Evolutionary conservation across 2,329 filamentous ascomycete genomes (phyloP).

Genomic region (Colletotrichum sp.): DNA sequence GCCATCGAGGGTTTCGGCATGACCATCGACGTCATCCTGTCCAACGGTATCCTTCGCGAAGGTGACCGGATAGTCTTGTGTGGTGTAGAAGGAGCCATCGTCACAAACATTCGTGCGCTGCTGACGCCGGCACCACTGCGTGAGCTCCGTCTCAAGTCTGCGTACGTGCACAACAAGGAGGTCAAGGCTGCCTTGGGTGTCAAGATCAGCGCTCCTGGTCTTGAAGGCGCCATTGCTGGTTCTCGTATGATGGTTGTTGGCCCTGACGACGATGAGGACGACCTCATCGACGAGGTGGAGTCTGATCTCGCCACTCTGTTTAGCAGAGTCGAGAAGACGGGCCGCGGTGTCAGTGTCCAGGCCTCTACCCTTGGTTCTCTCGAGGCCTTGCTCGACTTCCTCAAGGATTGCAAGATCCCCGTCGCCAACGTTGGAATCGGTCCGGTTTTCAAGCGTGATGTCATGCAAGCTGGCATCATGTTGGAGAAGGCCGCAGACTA

Average conservation of each 20-base stretch:
- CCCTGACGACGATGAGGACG: slow-evolving; percentile 94
- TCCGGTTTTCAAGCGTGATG: slow-evolving; percentile 96
- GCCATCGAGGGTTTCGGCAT: slow-evolving; percentile 98
- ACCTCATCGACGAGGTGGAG: slow-evolving; percentile 96
- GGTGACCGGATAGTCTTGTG: slow-evolving; percentile 95
- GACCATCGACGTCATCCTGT: slow-evolving; percentile 96
- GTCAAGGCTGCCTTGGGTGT: slow-evolving; percentile 98
- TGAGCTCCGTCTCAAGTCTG: slow-evolving; percentile 92
- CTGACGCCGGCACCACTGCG: slow-evolving; percentile 92
- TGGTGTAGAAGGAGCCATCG: slow-evolving; percentile 94
- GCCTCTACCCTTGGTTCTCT: slow-evolving; percentile 96
- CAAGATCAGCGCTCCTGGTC: slow-evolving; percentile 95
- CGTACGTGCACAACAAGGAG: slow-evolving; percentile 98
- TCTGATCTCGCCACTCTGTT: slow-evolving; percentile 90
- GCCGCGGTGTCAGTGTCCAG: slow-evolving; percentile 95
- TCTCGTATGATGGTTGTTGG: slow-evolving; percentile 94
- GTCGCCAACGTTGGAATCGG: slow-evolving; percentile 97
- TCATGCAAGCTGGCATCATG: slow-evolving; percentile 96
- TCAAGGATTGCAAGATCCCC: slow-evolving; percentile 94
- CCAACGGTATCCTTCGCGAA: slow-evolving; percentile 93
- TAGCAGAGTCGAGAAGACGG: slow-evolving; percentile 88
- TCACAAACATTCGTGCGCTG: slow-evolving; percentile 92
- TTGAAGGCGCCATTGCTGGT: slow-evolving; percentile 95
- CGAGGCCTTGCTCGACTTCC: slow-evolving; percentile 94
- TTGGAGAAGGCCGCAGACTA: slow-evolving; percentile 93